Evolutionary conservation across 2,329 filamentous ascomycete species (phyloP).

Genomic region (Metarhizium brunneum): DNA sequence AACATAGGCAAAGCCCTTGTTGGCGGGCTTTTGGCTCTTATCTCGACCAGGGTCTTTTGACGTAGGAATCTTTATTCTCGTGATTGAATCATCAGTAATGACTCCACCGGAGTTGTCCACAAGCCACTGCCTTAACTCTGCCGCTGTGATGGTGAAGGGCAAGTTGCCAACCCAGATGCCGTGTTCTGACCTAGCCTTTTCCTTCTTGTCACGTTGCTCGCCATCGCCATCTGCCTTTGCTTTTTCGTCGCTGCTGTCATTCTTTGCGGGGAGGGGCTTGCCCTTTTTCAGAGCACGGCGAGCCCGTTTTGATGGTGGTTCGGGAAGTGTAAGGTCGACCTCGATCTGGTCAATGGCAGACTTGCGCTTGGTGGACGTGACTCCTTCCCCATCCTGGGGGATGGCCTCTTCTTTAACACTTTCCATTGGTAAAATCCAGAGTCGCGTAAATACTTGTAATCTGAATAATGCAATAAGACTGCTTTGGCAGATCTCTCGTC

Average conservation of each 20-base stretch:
- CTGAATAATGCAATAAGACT: not conserved
- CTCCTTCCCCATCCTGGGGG: slow-evolving; percentile 3
- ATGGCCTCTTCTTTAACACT: slow-evolving; percentile 5
- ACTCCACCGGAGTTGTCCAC: slow-evolving; percentile 57
- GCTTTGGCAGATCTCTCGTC: too few species aligned
- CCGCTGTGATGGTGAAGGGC: slow-evolving; percentile 68
- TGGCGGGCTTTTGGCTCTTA: slow-evolving; percentile 33
- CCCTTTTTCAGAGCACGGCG: slow-evolving; percentile 83
- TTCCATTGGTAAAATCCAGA: slow-evolving; percentile 6
- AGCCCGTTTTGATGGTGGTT: slow-evolving; percentile 91
- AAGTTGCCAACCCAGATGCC: slow-evolving; percentile 96
- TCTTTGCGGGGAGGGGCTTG: slow-evolving; percentile 43
- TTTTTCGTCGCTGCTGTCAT: slow-evolving; percentile 25
- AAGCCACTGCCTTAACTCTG: slow-evolving; percentile 73
- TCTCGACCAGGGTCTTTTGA: slow-evolving; percentile 38
- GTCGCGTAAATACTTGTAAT: not conserved
- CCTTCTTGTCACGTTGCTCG: slow-evolving; percentile 29
- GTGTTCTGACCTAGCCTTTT: slow-evolving; percentile 61
- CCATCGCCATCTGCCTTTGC: slow-evolving; percentile 24
- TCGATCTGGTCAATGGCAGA: slow-evolving; percentile 64
- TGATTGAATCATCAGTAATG: slow-evolving; percentile 63
- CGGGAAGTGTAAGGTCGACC: slow-evolving; percentile 80
- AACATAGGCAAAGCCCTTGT: slow-evolving; percentile 94
- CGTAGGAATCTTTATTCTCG: slow-evolving; percentile 71
- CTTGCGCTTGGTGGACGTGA: slow-evolving; percentile 54